A percentile compares a stretch with the other conserved stretches of the same genome.
Conservation (phyloP, 2,329 filamentous ascomycete genomes). For the Gliomastix tumulicola region DNA sequence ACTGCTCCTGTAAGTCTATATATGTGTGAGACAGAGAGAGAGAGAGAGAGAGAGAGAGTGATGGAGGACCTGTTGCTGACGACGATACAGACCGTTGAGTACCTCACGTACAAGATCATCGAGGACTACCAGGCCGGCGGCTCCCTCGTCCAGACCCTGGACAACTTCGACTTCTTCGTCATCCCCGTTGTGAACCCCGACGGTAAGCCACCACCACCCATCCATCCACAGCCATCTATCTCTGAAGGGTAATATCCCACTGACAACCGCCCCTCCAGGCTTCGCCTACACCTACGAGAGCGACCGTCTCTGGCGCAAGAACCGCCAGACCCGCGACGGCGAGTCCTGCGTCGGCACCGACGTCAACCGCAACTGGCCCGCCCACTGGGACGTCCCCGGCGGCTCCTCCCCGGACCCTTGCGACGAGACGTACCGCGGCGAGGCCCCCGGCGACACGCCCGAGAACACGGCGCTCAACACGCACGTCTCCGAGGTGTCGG, state of each 20-base stretch:
- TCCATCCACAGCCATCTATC: no score
- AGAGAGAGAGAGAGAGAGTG: no score
- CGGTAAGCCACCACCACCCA: constrained; percentile 22
- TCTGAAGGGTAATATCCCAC: not conserved
- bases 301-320: constrained; percentile 57
- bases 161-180: constrained; percentile 61
- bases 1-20: constrained; percentile 20
- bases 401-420: constrained; percentile 46
- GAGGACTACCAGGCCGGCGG: constrained; percentile 31
- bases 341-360: constrained; percentile 43
- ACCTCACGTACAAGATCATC: constrained; percentile 41
- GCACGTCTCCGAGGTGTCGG: constrained; percentile 22
- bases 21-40: accelerated
- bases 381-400: constrained; percentile 41
- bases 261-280: constrained; percentile 25
- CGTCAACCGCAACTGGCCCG: constrained; percentile 55
- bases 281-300: constrained; percentile 51
- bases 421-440: constrained; percentile 39
- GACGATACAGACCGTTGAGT: constrained; percentile 34
- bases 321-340: constrained; percentile 33
- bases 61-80: not conserved
- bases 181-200: constrained; percentile 57
- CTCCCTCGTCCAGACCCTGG: constrained; percentile 36
- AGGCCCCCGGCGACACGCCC: constrained; percentile 34
- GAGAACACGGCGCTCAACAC: constrained; percentile 42